Percentiles rank a stretch among this genome's conserved stretches.
Evolutionary conservation across 805 yeast genomes (phyloP).

Genomic region (Ogataea pini): DNA sequence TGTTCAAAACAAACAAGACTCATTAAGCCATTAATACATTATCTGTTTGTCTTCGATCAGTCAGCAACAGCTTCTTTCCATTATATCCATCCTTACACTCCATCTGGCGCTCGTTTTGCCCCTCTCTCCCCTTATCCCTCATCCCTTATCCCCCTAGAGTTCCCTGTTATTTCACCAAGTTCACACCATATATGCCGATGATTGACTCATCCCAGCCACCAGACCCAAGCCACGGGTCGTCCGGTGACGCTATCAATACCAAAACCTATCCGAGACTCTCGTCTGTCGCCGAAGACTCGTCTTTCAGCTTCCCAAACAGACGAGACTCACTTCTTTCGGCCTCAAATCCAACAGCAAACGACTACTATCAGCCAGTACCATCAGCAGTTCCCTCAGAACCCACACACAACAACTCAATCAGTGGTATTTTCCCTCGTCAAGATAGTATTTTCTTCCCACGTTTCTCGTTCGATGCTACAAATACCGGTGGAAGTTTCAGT

Average conservation of each 20-base stretch:
- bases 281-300: slow-evolving; percentile 29
- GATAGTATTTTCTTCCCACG: slow-evolving; percentile 34
- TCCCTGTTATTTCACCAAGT: neutral
- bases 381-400: slow-evolving; percentile 12
- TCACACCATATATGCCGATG: slow-evolving; percentile 20
- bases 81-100: neutral
- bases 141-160: slow-evolving; percentile 1
- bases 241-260: slow-evolving; percentile 19
- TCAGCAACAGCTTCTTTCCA: neutral
- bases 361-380: slow-evolving; percentile 13
- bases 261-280: slow-evolving; percentile 21
- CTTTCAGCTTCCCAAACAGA: slow-evolving; percentile 29
- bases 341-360: slow-evolving; percentile 17
- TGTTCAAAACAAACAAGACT: too few species aligned
- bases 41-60: too few species aligned
- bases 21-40: neutral
- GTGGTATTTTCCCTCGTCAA: slow-evolving; percentile 29
- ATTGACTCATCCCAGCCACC: slow-evolving; percentile 29
- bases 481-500: slow-evolving; percentile 23
- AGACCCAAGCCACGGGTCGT: slow-evolving; percentile 23
- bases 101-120: neutral
- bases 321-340: slow-evolving; percentile 30
- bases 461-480: slow-evolving; percentile 30
- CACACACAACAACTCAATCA: slow-evolving; percentile 21
- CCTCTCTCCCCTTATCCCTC: slow-evolving; percentile 3